Percentiles rank a stretch among this genome's conserved stretches.
phyloP scores from a whole-genome alignment of 805 yeast species.

The Hemisphaericaspora nanyangensis region DNA sequence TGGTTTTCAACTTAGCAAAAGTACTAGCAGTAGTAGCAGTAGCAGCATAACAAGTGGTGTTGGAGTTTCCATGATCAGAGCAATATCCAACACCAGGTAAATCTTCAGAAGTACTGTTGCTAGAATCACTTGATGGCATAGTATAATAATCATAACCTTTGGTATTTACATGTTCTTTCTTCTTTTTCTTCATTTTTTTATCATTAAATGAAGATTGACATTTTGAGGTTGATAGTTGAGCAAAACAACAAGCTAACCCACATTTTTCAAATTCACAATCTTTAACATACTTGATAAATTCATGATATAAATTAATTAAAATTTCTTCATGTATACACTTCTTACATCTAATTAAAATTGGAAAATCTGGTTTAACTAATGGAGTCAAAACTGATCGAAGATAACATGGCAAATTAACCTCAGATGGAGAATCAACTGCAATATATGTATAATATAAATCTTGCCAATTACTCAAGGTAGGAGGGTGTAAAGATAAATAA shows the following conservation, averaged over 20 bases:
- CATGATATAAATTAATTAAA: conserved; percentile 9
- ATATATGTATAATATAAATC: conserved; percentile 6
- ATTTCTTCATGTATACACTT: conserved; percentile 9
- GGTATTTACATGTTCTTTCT: conserved; percentile 1
- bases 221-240: neutral
- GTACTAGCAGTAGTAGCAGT: conserved; percentile 4
- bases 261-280: neutral
- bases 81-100: too few species aligned
- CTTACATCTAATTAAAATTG: conserved; percentile 5
- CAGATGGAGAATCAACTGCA: conserved; percentile 5
- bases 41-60: conserved; percentile 5
- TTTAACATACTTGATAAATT: conserved; percentile 7
- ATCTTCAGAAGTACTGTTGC: conserved; percentile 2
- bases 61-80: too few species aligned
- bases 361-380: conserved; percentile 2
- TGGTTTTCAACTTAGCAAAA: too few species aligned
- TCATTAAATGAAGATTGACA: neutral
- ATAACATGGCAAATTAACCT: conserved; percentile 10
- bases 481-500: conserved; percentile 1
- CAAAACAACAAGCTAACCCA: conserved; percentile 1
- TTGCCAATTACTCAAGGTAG: conserved; percentile 7
- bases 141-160: conserved; percentile 9
- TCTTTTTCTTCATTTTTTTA: neutral
- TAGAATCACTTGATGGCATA: conserved; percentile 5
- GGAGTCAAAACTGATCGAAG: conserved; percentile 5